A percentile compares a stretch with the other conserved stretches of the same genome.
Evolutionary conservation across 176 grass and related monocot species (phyloP).

Genomic region (Bromus sterilis): DNA sequence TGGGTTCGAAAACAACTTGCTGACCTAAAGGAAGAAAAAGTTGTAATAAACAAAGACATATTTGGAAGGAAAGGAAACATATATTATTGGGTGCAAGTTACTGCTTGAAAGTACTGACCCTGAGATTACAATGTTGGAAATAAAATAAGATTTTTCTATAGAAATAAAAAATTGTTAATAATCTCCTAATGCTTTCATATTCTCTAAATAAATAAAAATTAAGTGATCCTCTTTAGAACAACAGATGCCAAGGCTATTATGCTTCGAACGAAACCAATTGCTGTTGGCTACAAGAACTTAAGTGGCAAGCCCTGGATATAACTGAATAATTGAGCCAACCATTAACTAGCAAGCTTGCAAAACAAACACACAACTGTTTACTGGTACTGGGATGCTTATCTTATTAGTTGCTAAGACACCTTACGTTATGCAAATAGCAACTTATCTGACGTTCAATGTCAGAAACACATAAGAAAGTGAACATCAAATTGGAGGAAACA

Average conservation of each 20-base stretch:
- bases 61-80: background rate
- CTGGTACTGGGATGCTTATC: background rate
- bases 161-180: background rate
- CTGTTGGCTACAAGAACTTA: background rate
- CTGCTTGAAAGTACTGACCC: background rate
- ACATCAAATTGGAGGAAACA: background rate
- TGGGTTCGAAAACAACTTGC: conserved; percentile 45
- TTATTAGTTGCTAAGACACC: background rate
- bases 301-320: background rate
- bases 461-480: background rate
- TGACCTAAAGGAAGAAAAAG: conserved; percentile 25
- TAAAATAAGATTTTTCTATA: conserved; percentile 4
- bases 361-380: background rate
- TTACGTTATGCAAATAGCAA: background rate
- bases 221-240: background rate
- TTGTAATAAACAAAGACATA: background rate
- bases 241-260: background rate
- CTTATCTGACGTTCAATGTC: background rate
- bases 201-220: background rate
- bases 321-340: background rate
- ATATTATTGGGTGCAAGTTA: conserved; percentile 2
- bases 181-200: background rate
- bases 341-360: background rate
- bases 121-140: background rate
- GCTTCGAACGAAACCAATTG: background rate